Evolutionary conservation across 2,329 filamentous ascomycete genomes (phyloP).

Genomic region (Aspergillus terreus): DNA sequence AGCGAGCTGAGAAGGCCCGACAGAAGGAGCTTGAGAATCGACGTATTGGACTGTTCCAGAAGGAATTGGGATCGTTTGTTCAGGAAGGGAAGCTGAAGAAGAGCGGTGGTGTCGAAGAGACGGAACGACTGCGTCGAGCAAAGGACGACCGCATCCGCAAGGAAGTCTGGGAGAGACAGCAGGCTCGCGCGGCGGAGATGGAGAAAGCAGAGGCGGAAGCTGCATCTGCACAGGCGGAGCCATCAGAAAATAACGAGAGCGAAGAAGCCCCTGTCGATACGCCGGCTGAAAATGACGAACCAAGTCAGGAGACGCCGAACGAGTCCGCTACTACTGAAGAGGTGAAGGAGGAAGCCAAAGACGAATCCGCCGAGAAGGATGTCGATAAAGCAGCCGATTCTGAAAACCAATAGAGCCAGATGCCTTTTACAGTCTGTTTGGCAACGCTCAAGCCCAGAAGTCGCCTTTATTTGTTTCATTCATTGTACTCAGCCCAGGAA

Average conservation of each 20-base stretch:
- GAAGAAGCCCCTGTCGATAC: constrained; percentile 6
- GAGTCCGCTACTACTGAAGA: not conserved
- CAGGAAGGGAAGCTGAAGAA: constrained; percentile 91
- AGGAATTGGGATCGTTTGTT: constrained; percentile 81
- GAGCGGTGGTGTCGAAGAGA: constrained; percentile 90
- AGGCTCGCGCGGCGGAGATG: constrained; percentile 50
- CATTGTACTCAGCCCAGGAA: not conserved
- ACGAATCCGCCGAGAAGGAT: not conserved
- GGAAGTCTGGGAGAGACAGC: constrained; percentile 62
- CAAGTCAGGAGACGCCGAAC: not conserved
- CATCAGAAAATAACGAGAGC: constrained; percentile 9
- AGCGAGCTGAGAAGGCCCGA: constrained; percentile 88
- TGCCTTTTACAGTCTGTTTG: not conserved
- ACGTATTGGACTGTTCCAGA: constrained; percentile 71
- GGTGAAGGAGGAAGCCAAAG: not conserved
- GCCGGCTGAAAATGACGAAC: not conserved
- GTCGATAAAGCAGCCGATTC: not conserved
- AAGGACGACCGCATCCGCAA: constrained; percentile 84
- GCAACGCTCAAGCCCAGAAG: not conserved
- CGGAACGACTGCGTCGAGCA: constrained; percentile 74
- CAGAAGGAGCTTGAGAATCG: constrained; percentile 83
- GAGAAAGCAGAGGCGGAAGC: constrained; percentile 33
- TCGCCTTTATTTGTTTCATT: not conserved
- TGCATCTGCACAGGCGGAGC: constrained; percentile 17
- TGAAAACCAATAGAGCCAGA: not conserved